Evolutionary conservation across 352 stramenopile genomes (phyloP), one percentile per base, ranked within the genome.

Genomic region (Phytophthora podocarpi): DNA sequence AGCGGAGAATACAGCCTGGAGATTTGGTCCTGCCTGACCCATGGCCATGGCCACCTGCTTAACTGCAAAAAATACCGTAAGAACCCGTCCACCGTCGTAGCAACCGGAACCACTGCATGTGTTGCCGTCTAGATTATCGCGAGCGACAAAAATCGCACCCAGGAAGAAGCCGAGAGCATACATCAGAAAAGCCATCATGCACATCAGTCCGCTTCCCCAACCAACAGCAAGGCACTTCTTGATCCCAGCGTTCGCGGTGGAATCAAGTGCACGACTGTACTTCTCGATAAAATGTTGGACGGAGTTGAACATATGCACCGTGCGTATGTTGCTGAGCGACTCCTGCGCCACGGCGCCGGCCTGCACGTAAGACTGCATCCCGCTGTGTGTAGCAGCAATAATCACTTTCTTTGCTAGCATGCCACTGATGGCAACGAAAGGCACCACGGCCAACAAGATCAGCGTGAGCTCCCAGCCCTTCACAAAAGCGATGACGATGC

Each of bases 121-220:
- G 15, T 56, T 68, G 1, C 64, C 65, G 10, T 63, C 67, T 2
- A 83, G 40, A 6, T 74, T 60, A 24, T 80, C 74, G 20, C 27
- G 30, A 5, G 52, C 49, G 2, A 74, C 35, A 12, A 63, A 60
- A 9, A 75, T 60, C 1, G 76, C 77, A 4, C 80, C 76, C 15
- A 85, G 69, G 55, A 72, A 87, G 56, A 91, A 78, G 0, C 82
- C 82, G 3, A 82, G 36, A 2, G 72, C 74, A 37, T 89, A 90
- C 6, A 67, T 80, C 51, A 78, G 56, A 18, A 80, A 67, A 12
- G 68, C 27, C 26, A 70, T 61, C 13, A 78, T 59, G 50, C 75
- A 72, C 52, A 85, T 78, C 2, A 80, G 31, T 5, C 77, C 74
- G 10, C 31, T 78, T 0, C 72, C 78, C 41, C 76, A 61, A 0